A percentile compares a stretch with the other conserved stretches of the same genome.
Conservation (phyloP, 495 filamentous ascomycete species). For the Clavariopsis aquatica region DNA sequence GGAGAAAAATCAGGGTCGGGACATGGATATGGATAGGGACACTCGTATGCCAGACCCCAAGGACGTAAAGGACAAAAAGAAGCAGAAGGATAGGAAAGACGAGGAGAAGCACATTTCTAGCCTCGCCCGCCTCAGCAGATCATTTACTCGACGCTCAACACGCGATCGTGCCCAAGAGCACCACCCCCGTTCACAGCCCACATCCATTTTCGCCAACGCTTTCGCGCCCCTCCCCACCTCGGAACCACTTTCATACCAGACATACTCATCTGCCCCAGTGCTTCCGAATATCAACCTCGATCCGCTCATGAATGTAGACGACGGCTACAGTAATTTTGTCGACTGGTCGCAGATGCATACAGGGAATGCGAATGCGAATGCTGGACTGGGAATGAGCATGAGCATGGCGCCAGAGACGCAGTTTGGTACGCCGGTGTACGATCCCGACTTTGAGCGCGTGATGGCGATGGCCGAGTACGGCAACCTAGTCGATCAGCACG, state of each 20-base stretch:
- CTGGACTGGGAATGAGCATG: neutral
- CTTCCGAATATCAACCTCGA: constrained; percentile 12
- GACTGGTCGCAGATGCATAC: neutral
- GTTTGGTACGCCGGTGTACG: neutral
- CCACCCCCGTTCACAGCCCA: neutral
- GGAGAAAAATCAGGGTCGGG: neutral
- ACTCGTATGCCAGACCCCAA: neutral
- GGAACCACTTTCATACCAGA: neutral
- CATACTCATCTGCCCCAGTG: neutral
- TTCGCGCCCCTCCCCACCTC: neutral
- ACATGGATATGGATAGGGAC: neutral
- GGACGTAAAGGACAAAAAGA: neutral
- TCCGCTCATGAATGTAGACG: neutral
- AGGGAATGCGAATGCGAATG: neutral
- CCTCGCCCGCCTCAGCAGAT: neutral
- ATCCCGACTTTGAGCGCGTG: neutral
- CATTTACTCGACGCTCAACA: neutral
- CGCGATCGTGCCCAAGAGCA: neutral
- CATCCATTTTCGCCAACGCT: neutral
- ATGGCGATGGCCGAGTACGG: neutral
- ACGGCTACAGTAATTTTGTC: neutral
- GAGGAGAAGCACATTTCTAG: neutral
- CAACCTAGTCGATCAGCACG: neutral
- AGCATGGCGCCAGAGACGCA: neutral
- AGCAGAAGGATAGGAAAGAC: neutral